Evolutionary conservation across 2,329 filamentous ascomycete species (phyloP).

Genomic region (Verticillium zaregamsianum): DNA sequence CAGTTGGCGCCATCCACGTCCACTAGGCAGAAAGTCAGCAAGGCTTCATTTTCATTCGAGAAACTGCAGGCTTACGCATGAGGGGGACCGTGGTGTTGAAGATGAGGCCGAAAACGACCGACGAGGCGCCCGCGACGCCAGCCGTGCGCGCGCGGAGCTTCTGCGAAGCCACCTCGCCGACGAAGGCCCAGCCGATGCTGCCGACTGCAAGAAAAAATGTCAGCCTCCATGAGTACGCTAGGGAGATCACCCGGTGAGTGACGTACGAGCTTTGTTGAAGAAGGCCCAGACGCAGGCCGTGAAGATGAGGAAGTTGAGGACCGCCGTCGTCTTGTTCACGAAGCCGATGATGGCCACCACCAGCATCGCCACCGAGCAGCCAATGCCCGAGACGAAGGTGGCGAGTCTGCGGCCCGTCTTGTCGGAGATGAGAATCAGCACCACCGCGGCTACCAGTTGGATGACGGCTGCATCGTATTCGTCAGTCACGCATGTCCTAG

Average conservation of each 20-base stretch:
- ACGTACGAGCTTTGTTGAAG: slow-evolving; percentile 5
- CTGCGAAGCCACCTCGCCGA: slow-evolving; percentile 30
- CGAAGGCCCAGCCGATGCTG: slow-evolving; percentile 22
- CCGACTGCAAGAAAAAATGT: slow-evolving; percentile 10
- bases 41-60: too few relatives aligned
- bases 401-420: too few relatives aligned
- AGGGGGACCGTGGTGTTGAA: slow-evolving; percentile 21
- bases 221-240: not conserved
- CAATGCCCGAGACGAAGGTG: not conserved
- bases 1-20: slow-evolving; percentile 24
- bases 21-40: slow-evolving; percentile 5
- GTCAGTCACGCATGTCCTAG: too few relatives aligned
- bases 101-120: slow-evolving; percentile 14
- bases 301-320: slow-evolving; percentile 13
- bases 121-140: slow-evolving; percentile 22
- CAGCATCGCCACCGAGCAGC: slow-evolving; percentile 12
- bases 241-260: too few relatives aligned
- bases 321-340: slow-evolving; percentile 7
- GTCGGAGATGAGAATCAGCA: too few relatives aligned
- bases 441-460: too few relatives aligned
- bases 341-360: slow-evolving; percentile 15
- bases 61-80: slow-evolving; percentile 14
- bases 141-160: slow-evolving; percentile 26
- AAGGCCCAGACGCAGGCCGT: slow-evolving; percentile 18
- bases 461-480: too few relatives aligned